phyloP scores from a whole-genome alignment of 2,329 filamentous ascomycete genomes.

The Calcarisporium arbuscula region DNA sequence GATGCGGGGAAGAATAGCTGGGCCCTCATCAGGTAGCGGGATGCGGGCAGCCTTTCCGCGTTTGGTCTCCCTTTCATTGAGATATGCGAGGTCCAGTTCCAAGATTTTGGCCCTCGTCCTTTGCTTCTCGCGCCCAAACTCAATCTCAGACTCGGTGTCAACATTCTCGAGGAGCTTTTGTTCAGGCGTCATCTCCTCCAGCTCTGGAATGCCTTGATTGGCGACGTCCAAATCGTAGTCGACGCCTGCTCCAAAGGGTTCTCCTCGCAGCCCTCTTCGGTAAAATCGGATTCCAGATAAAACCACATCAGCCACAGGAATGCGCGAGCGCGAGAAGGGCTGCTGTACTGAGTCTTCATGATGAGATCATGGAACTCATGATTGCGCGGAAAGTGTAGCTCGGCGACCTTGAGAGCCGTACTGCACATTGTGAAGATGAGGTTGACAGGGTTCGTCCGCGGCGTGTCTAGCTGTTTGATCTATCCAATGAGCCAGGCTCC shows the following conservation, averaged over 20 bases:
- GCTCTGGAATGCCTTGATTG: slow-evolving; percentile 62
- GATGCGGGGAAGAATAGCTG: slow-evolving; percentile 56
- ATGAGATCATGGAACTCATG: slow-evolving; percentile 95
- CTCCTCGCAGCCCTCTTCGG: slow-evolving; percentile 74
- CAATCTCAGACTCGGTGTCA: slow-evolving; percentile 62
- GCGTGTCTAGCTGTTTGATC: slow-evolving; percentile 58
- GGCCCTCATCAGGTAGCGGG: slow-evolving; percentile 43
- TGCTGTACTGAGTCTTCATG: slow-evolving; percentile 81
- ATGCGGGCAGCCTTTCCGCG: slow-evolving; percentile 39
- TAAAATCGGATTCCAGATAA: slow-evolving; percentile 94
- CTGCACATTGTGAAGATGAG: slow-evolving; percentile 92
- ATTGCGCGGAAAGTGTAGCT: slow-evolving; percentile 78
- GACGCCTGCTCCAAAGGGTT: slow-evolving; percentile 82
- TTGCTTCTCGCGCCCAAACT: slow-evolving; percentile 67
- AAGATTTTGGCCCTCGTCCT: slow-evolving; percentile 69
- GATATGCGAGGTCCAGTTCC: slow-evolving; percentile 65
- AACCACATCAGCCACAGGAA: slow-evolving; percentile 99
- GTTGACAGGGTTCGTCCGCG: slow-evolving; percentile 93
- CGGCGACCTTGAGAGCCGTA: slow-evolving; percentile 84
- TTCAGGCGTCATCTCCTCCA: slow-evolving; percentile 59
- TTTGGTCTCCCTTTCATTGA: slow-evolving; percentile 55
- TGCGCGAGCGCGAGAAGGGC: slow-evolving; percentile 73
- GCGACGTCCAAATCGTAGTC: slow-evolving; percentile 59
- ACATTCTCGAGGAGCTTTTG: slow-evolving; percentile 66
- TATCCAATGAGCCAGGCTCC: slow-evolving; percentile 78